These are phyloP conservation scores for Xylaria polymorpha DNA, from an alignment of 2,329 filamentous ascomycete genomes.

Conservation along the genomic window DNA sequence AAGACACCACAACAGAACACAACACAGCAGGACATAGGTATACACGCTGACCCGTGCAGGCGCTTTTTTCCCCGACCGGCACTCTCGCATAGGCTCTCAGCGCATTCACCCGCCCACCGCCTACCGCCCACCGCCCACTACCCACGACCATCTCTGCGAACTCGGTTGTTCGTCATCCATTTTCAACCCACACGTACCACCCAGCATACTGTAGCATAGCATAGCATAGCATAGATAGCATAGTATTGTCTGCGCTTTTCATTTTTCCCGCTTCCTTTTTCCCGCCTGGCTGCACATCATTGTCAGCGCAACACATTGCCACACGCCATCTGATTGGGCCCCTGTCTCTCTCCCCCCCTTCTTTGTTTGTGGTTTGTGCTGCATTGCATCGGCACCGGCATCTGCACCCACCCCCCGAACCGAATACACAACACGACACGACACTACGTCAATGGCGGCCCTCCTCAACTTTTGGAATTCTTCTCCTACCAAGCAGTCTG, in stretches of 20 bases:
- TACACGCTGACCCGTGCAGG: too few species aligned
- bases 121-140: too few species aligned
- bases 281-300: background rate
- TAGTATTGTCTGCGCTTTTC: background rate
- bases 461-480: constrained; percentile 25
- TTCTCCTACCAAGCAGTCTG: constrained; percentile 26
- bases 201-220: background rate
- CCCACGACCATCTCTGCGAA: background rate
- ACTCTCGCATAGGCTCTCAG: too few species aligned
- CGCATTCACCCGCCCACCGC: background rate
- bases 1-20: constrained; percentile 10
- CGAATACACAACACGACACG: background rate
- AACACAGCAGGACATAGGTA: too few species aligned
- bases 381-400: constrained; percentile 15
- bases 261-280: too few species aligned
- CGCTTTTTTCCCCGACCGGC: background rate
- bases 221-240: background rate
- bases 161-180: background rate
- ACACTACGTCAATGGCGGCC: constrained; percentile 29
- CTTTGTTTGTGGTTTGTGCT: constrained; percentile 20
- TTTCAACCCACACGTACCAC: background rate
- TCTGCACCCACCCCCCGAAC: constrained; percentile 4
- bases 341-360: background rate
- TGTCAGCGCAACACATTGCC: background rate
- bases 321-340: constrained; percentile 22